Evolutionary conservation across 1,284 basidiomycete species (phyloP).

Genomic region (Wolfiporia cocos): DNA sequence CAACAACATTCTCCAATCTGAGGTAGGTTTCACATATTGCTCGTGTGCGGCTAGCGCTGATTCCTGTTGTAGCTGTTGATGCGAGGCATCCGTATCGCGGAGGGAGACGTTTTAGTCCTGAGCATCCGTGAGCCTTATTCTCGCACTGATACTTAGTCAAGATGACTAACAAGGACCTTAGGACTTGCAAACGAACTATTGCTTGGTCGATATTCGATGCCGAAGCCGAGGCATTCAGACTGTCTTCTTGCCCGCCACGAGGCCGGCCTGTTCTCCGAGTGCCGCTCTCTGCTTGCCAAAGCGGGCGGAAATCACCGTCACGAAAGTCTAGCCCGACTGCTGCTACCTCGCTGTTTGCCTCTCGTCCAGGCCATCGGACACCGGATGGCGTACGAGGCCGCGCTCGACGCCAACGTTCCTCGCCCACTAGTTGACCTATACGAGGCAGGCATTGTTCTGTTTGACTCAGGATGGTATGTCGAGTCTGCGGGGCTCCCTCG

Average conservation of each 20-base stretch:
- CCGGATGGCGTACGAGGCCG: conserved; percentile 25
- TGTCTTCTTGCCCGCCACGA: conserved; percentile 18
- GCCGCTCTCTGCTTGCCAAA: conserved; percentile 3
- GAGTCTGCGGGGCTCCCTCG: conserved; percentile 13
- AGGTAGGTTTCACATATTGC: not conserved
- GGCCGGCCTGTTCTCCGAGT: conserved; percentile 12
- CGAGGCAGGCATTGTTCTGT: conserved; percentile 14
- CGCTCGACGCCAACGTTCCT: conserved; percentile 14
- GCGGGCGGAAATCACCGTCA: conserved; percentile 13
- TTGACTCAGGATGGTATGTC: conserved; percentile 22
- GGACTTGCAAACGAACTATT: conserved; percentile 21
- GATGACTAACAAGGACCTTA: conserved; percentile 1
- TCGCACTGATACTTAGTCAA: not conserved
- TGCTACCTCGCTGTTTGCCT: conserved; percentile 20
- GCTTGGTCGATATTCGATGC: conserved; percentile 15
- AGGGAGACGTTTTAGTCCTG: conserved; percentile 22
- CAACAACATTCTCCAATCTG: conserved; percentile 12
- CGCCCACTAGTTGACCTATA: conserved; percentile 17
- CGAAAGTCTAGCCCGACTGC: conserved; percentile 14
- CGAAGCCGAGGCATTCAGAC: conserved; percentile 11
- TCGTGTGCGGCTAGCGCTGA: not conserved
- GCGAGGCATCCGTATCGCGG: conserved; percentile 20
- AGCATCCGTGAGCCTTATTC: conserved; percentile 14
- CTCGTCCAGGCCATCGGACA: conserved; percentile 24
- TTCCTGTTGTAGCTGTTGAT: conserved; percentile 10